A percentile compares a stretch with the other conserved stretches of the same genome.
Evolutionary conservation across 208 protist genomes (phyloP).

Genomic region (Trypanosoma vivax): DNA sequence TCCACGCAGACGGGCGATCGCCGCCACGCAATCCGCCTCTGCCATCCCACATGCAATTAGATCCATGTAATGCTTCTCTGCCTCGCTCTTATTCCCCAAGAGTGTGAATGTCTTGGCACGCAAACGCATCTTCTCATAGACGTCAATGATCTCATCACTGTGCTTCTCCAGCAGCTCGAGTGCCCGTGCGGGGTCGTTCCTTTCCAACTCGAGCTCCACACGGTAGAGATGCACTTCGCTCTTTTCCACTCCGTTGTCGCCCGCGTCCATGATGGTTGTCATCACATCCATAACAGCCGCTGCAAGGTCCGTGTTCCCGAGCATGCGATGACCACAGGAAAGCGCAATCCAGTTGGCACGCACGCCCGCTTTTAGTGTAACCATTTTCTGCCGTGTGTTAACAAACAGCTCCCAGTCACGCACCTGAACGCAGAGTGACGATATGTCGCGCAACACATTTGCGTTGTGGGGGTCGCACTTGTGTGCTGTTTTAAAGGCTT

Average conservation of each 20-base stretch:
- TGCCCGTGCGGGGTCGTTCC: constrained; percentile 42
- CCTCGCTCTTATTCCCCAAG: constrained; percentile 67
- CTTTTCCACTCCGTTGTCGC: constrained; percentile 60
- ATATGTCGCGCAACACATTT: constrained; percentile 88
- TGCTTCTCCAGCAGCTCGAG: constrained; percentile 79
- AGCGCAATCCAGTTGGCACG: constrained; percentile 86
- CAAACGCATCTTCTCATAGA: constrained; percentile 44
- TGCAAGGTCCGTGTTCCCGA: constrained; percentile 62
- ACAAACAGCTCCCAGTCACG: constrained; percentile 90
- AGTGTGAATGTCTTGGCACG: constrained; percentile 59
- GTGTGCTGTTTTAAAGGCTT: constrained; percentile 88
- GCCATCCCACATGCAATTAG: constrained; percentile 53
- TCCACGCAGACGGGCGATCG: constrained; percentile 70
- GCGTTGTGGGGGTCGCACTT: constrained; percentile 66
- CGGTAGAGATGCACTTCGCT: constrained; percentile 71
- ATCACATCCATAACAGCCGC: constrained; percentile 74
- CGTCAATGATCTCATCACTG: constrained; percentile 60
- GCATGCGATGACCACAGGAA: constrained; percentile 72
- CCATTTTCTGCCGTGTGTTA: constrained; percentile 78
- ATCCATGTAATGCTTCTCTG: constrained; percentile 73
- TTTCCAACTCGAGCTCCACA: constrained; percentile 67
- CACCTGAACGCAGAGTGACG: constrained; percentile 85
- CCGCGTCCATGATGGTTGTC: constrained; percentile 67
- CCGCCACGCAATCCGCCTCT: constrained; percentile 74
- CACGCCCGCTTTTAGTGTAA: constrained; percentile 78